Conservation (phyloP, 257 asterid species). For the Primulina tabacum region DNA sequence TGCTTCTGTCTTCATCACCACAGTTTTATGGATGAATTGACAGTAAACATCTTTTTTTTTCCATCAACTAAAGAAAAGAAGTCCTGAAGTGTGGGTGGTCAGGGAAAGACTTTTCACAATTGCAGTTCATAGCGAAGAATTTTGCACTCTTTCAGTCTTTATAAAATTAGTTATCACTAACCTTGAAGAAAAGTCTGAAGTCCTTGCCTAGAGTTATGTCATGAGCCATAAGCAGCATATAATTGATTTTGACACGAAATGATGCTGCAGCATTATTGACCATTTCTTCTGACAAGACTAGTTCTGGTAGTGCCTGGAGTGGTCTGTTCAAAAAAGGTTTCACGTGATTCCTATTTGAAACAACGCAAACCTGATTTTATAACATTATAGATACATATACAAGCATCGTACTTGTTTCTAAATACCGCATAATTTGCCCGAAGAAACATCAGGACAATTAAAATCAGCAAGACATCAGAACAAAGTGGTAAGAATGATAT, state of each 20-base stretch:
- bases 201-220: conserved; percentile 95
- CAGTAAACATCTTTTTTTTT: too few species aligned
- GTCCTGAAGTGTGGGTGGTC: too few species aligned
- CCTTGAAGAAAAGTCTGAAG: conserved; percentile 90
- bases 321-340: conserved; percentile 47
- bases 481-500: conserved; percentile 72
- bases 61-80: too few species aligned
- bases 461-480: conserved; percentile 74
- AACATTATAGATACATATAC: conserved; percentile 8
- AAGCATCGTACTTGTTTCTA: conserved; percentile 50
- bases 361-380: conserved; percentile 16
- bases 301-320: conserved; percentile 68
- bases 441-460: conserved; percentile 67
- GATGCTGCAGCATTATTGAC: conserved; percentile 88
- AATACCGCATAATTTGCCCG: conserved; percentile 70
- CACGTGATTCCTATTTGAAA: conserved; percentile 20
- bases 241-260: conserved; percentile 85
- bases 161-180: conserved; percentile 31
- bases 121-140: not conserved
- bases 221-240: conserved; percentile 94
- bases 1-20: too few species aligned
- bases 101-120: too few species aligned
- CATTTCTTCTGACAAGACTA: conserved; percentile 94
- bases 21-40: too few species aligned
- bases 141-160: not conserved